Conservation (phyloP, 495 filamentous ascomycete species). For the Neurospora sp. region DNA sequence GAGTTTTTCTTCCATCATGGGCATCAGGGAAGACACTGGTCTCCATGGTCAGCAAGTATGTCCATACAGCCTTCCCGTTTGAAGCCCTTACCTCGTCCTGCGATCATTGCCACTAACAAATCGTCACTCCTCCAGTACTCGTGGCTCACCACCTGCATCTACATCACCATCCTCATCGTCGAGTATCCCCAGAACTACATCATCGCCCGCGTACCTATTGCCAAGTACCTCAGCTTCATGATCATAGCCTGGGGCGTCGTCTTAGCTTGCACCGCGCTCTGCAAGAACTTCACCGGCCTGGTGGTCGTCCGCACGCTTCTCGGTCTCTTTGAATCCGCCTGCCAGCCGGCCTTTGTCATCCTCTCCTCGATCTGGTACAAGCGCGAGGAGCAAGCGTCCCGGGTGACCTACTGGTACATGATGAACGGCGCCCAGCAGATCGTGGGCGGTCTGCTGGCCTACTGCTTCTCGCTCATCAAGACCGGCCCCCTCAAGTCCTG, state of each 20-base stretch:
- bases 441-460: constrained; percentile 46
- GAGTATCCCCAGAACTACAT: constrained; percentile 47
- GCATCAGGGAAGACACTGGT: constrained; percentile 44
- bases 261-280: constrained; percentile 49
- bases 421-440: constrained; percentile 52
- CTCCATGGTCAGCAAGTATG: constrained; percentile 40
- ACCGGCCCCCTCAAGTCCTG: constrained; percentile 36
- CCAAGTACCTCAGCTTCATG: constrained; percentile 50
- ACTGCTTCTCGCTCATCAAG: constrained; percentile 43
- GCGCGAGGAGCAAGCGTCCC: constrained; percentile 52
- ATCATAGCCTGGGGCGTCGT: constrained; percentile 50
- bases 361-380: constrained; percentile 67
- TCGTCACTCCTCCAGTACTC: constrained; percentile 21
- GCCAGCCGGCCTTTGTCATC: constrained; percentile 50
- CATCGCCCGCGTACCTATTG: constrained; percentile 40
- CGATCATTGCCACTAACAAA: not conserved
- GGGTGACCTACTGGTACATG: constrained; percentile 64
- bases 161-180: constrained; percentile 41
- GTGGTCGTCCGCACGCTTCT: constrained; percentile 50
- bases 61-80: not conserved
- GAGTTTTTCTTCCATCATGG: constrained; percentile 63
- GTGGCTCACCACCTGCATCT: constrained; percentile 46
- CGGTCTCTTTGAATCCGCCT: constrained; percentile 59
- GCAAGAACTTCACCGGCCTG: constrained; percentile 46
- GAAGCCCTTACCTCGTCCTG: not conserved